phyloP scores from a whole-genome alignment of 768 basidiomycete species.

The Jaapia argillacea region DNA sequence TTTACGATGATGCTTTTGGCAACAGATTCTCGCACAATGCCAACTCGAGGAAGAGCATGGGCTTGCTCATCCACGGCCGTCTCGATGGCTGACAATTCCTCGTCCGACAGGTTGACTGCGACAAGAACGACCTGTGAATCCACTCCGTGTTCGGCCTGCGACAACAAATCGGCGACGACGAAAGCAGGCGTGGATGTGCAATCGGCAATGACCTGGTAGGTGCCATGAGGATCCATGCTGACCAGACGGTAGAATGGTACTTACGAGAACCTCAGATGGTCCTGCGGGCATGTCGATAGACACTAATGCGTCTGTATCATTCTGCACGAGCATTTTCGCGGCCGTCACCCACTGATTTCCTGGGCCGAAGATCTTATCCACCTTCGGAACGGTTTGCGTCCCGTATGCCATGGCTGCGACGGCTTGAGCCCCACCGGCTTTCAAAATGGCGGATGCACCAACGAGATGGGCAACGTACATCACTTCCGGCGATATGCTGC shows the following conservation, averaged over 20 bases:
- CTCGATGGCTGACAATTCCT: constrained; percentile 67
- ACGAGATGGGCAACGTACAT: constrained; percentile 92
- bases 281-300: constrained; percentile 99
- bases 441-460: constrained; percentile 84
- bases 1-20: constrained; percentile 86
- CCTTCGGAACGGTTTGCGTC: constrained; percentile 90
- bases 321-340: constrained; percentile 98
- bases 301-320: constrained; percentile 93
- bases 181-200: constrained; percentile 77
- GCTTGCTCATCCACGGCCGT: constrained; percentile 82
- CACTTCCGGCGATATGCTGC: constrained; percentile 91
- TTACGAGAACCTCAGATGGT: constrained; percentile 91
- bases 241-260: constrained; percentile 18
- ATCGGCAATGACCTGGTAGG: constrained; percentile 82
- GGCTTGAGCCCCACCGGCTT: constrained; percentile 95
- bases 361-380: constrained; percentile 98
- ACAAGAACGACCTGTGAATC: constrained; percentile 98
- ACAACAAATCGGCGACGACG: constrained; percentile 93
- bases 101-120: constrained; percentile 55
- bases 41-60: constrained; percentile 73
- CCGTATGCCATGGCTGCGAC: constrained; percentile 96
- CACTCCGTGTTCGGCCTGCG: constrained; percentile 96
- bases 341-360: constrained; percentile 99
- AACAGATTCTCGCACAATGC: constrained; percentile 85
- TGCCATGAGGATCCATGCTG: not conserved